These are phyloP conservation scores for Inonotus obliquus DNA, from an alignment of 1,284 basidiomycete genomes.

Conservation along the genomic window DNA sequence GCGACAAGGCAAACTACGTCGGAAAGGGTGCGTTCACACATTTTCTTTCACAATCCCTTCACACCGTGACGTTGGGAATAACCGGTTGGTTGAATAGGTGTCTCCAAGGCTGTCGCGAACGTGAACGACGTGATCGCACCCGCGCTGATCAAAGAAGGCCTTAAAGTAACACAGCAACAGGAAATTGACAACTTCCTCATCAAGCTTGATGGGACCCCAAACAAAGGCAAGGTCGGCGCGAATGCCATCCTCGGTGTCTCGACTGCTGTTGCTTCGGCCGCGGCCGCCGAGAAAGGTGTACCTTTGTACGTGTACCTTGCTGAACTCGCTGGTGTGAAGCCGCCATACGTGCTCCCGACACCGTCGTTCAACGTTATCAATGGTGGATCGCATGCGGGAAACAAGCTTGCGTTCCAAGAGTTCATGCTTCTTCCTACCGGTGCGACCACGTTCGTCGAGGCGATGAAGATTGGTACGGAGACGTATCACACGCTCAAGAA, in stretches of 20 bases:
- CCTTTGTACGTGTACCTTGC: constrained; percentile 98
- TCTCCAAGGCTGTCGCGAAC: constrained; percentile 90
- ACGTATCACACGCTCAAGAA: constrained; percentile 99
- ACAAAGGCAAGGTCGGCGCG: constrained; percentile 99
- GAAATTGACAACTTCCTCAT: constrained; percentile 98
- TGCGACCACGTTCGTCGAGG: constrained; percentile 88
- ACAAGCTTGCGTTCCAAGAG: constrained; percentile 99
- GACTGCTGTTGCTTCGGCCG: constrained; percentile 94
- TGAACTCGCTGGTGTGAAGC: constrained; percentile 89
- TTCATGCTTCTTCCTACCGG: constrained; percentile 99
- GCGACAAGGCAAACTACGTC: constrained; percentile 89
- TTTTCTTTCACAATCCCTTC: not conserved
- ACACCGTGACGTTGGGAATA: not conserved
- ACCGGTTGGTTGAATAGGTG: too few species aligned
- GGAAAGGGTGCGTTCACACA: constrained; percentile 74
- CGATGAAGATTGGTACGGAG: constrained; percentile 98
- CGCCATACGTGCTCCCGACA: constrained; percentile 87
- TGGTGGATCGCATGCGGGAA: constrained; percentile 98
- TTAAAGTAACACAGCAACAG: constrained; percentile 91
- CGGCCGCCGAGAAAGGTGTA: constrained; percentile 88
- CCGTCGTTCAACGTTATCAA: constrained; percentile 99
- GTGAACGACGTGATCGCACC: constrained; percentile 93
- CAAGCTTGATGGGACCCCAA: constrained; percentile 95
- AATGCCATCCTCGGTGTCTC: constrained; percentile 99
- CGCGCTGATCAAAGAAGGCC: constrained; percentile 80